Evolutionary conservation across 2,329 filamentous ascomycete genomes (phyloP), one percentile per base, ranked within the genome.

Genomic region (Verticillium nonalfalfae): DNA sequence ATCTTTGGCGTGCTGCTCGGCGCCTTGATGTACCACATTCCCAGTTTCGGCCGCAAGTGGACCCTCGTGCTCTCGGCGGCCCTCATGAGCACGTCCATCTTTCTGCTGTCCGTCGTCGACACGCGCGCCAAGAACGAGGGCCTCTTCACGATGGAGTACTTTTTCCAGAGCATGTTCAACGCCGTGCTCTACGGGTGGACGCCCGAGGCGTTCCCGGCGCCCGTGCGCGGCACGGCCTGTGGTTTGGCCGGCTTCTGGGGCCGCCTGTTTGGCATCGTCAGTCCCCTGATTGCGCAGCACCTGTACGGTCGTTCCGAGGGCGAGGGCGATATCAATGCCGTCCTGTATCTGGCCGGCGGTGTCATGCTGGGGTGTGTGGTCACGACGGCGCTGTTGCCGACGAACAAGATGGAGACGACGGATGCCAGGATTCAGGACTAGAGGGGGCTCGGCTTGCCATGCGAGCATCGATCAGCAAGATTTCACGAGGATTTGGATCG

Each of bases 241-340:
- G 84, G 85, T 0, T 63, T 85, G 13, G 82, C 83, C 1, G 82
- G 80, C 62, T 86, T 85, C 67, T 85, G 82, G 81, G 84, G 84
- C 1, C 71, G 84, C 1, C 60, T 86, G 31, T 84, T 84, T 65
- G 80, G 81, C 10, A 86, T 87, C 55, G 77, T 86, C 15, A 82
- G 81, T 40, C 84, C 84, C 0, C 67, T 86, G 40, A 82, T 84
- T 59, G 82, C 81, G 4, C 79, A 83, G 64, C 73, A 73, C 50
- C 56, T 79, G n/a, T 73, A 77, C 40, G 70, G 74, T 0, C 60
- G 66, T 34, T 66, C 68, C 71, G 61, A 57, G 0, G 69, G 64
- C 1, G 65, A 70, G 7, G 73, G 77, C 0, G 73, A 77, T 45
- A 68, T 80, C 6, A 83, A 85, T 62, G 75, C 73, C 4, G 80